Conservation (phyloP, 805 yeast genomes). For the Candida silvatica region DNA sequence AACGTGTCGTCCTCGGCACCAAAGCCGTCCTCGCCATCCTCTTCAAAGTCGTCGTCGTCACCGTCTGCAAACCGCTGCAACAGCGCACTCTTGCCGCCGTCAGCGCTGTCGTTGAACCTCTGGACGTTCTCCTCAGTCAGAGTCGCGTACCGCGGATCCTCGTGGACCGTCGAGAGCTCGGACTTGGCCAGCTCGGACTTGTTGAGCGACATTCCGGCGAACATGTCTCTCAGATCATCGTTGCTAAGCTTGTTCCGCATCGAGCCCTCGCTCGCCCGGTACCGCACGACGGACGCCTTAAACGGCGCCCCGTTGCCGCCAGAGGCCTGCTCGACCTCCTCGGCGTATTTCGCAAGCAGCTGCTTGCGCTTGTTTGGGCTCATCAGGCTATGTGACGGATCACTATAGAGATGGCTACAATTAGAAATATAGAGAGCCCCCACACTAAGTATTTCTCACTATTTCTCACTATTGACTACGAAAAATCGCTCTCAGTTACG, state of each 20-base stretch:
- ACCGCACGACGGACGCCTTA: constrained; percentile 15
- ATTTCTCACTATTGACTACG: no score
- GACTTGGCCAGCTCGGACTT: constrained; percentile 2
- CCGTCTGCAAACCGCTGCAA: constrained; percentile 14
- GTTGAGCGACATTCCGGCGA: constrained; percentile 2
- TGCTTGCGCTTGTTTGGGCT: neutral
- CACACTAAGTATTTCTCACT: neutral
- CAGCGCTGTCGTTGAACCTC: constrained; percentile 8
- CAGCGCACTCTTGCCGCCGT: constrained; percentile 3
- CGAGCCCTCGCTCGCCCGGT: neutral
- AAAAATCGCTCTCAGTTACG: no score
- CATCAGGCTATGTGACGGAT: no score
- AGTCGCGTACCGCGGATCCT: constrained; percentile 11
- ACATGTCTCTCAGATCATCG: constrained; percentile 6
- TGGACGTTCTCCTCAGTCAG: constrained; percentile 17
- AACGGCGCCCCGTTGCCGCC: constrained; percentile 2
- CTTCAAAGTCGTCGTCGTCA: constrained; percentile 7
- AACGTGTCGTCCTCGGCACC: constrained; percentile 1
- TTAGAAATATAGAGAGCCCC: constrained; percentile 1
- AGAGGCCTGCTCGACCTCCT: neutral
- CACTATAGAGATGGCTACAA: no score
- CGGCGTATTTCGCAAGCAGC: neutral
- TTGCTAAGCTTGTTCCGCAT: constrained; percentile 3
- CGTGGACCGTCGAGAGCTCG: constrained; percentile 18
- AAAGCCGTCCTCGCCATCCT: constrained; percentile 3